Conservation (phyloP, 2,329 filamentous ascomycete genomes). For the Capronia americana region DNA sequence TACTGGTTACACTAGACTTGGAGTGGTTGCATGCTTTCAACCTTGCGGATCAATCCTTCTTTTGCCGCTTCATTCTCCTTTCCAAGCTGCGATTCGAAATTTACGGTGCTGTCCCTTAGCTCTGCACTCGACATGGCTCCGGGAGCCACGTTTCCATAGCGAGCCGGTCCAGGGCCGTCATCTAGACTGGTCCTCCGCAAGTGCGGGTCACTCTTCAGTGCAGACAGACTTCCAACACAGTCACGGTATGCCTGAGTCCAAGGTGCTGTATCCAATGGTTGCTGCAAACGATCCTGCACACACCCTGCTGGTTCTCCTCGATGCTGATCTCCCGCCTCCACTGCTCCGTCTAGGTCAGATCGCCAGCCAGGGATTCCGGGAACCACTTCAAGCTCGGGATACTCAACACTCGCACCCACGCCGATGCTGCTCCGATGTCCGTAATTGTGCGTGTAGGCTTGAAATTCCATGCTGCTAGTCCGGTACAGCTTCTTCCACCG, state of each 20-base stretch:
- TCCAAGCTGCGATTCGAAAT: slow-evolving; percentile 26
- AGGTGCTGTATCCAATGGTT: slow-evolving; percentile 14
- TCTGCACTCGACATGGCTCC: slow-evolving; percentile 16
- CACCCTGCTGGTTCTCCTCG: slow-evolving; percentile 1
- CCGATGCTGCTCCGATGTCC: slow-evolving; percentile 38
- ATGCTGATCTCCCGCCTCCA: slow-evolving; percentile 2
- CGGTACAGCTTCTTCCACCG: slow-evolving; percentile 35
- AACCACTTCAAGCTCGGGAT: slow-evolving; percentile 39
- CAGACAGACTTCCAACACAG: slow-evolving; percentile 35
- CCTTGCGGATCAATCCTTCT: slow-evolving; percentile 26
- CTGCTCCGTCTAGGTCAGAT: slow-evolving; percentile 12
- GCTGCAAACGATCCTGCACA: background rate
- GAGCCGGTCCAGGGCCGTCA: slow-evolving; percentile 1
- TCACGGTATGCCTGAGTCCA: slow-evolving; percentile 30
- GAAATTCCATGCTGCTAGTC: slow-evolving; percentile 35
- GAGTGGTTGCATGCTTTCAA: slow-evolving; percentile 22
- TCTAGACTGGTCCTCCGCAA: slow-evolving; percentile 10
- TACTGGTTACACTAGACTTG: background rate
- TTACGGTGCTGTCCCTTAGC: slow-evolving; percentile 27
- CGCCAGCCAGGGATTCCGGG: slow-evolving; percentile 23
- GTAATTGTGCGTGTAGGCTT: slow-evolving; percentile 28
- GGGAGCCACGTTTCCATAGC: slow-evolving; percentile 3
- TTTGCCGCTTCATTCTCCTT: slow-evolving; percentile 25
- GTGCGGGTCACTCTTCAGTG: slow-evolving; percentile 31
- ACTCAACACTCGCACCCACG: slow-evolving; percentile 32